These are phyloP conservation scores for Aureobasidium sp. DNA, from an alignment of 2,329 filamentous ascomycete species.

Conservation along the genomic window DNA sequence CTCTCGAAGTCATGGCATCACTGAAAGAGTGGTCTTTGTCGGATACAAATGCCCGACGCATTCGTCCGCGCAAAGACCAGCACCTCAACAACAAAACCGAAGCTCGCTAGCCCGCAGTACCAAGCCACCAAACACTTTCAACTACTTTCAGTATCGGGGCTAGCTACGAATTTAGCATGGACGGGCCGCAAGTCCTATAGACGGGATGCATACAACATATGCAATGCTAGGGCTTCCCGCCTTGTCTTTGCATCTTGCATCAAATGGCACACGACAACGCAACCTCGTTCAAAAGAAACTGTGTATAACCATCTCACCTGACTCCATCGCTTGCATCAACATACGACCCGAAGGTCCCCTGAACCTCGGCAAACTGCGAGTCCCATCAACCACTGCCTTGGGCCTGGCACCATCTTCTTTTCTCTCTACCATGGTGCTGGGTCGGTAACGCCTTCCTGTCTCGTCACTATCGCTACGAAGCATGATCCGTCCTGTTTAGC, in stretches of 20 bases:
- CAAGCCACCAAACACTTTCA: background rate
- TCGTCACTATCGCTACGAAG: background rate
- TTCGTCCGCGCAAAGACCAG: background rate
- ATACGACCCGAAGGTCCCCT: background rate
- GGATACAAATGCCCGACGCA: conserved; percentile 61
- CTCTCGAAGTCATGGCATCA: conserved; percentile 60
- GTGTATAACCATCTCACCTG: background rate
- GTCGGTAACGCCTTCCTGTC: background rate
- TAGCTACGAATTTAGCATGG: background rate
- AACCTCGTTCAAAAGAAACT: background rate
- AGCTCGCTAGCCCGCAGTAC: too few species aligned
- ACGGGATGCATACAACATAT: background rate
- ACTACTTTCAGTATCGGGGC: background rate
- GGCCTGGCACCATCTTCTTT: background rate
- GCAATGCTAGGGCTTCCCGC: background rate
- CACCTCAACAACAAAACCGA: background rate
- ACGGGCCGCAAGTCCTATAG: background rate
- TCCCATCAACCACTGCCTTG: background rate
- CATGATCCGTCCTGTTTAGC: background rate
- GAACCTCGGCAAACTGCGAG: background rate
- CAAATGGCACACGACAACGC: background rate
- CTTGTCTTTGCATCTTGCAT: background rate
- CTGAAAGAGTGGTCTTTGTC: conserved; percentile 70
- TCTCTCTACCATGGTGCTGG: background rate
- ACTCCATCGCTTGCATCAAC: background rate